Percentiles rank a stretch among this genome's conserved stretches.
Conservation (phyloP, 305 asterid genomes). For the Fraxinus platypoda region DNA sequence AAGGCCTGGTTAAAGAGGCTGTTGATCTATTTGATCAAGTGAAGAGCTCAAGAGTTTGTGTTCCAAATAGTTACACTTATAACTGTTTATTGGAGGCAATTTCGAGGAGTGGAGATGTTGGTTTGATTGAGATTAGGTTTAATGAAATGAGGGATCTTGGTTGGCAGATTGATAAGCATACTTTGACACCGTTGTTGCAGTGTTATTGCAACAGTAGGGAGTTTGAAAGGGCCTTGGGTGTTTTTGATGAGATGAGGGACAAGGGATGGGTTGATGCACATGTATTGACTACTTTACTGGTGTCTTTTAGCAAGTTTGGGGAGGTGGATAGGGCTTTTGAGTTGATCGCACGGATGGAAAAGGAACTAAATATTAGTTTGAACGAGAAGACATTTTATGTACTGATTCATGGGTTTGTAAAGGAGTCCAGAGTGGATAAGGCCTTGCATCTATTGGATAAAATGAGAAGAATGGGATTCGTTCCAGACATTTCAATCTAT, state of each 20-base stretch:
- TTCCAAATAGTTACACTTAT: slow-evolving; percentile 52
- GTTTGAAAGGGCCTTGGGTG: slow-evolving; percentile 53
- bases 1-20: slow-evolving; percentile 68
- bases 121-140: slow-evolving; percentile 61
- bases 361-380: slow-evolving; percentile 45
- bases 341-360: slow-evolving; percentile 65
- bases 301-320: slow-evolving; percentile 64
- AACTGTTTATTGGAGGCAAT: slow-evolving; percentile 74
- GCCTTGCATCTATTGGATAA: slow-evolving; percentile 63
- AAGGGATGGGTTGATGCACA: slow-evolving; percentile 79
- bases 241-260: slow-evolving; percentile 52
- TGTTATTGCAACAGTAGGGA: slow-evolving; percentile 71
- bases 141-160: slow-evolving; percentile 59
- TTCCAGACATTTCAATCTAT: slow-evolving; percentile 60
- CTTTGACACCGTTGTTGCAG: slow-evolving; percentile 64
- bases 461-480: slow-evolving; percentile 52
- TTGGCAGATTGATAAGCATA: slow-evolving; percentile 60
- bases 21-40: slow-evolving; percentile 67
- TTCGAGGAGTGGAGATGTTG: slow-evolving; percentile 48
- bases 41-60: slow-evolving; percentile 51
- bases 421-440: slow-evolving; percentile 54
- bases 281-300: slow-evolving; percentile 51
- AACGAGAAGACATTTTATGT: slow-evolving; percentile 69
- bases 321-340: slow-evolving; percentile 70
- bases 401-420: slow-evolving; percentile 76